Conservation (phyloP, 441 rosid species). For the Euphorbia celastroides region DNA sequence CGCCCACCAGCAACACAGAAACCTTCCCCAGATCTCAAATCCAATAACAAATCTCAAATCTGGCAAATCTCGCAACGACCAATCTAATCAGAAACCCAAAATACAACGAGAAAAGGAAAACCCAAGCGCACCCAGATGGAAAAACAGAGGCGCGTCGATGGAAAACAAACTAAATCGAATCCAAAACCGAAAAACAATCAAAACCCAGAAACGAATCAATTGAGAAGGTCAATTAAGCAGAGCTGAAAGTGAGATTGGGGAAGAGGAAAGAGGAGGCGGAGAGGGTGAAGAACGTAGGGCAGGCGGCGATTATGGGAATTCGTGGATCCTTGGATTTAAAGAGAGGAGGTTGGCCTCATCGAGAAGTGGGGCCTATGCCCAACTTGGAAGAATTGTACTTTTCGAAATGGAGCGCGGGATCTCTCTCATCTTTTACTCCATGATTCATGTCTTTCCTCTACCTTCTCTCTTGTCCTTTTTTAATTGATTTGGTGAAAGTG, state of each 20-base stretch:
- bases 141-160: background rate
- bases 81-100: background rate
- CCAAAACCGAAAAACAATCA: background rate
- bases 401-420: background rate
- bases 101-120: background rate
- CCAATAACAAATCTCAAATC: background rate
- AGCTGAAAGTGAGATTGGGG: background rate
- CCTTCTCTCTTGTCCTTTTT: background rate
- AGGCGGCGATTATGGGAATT: constrained; percentile 36
- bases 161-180: background rate
- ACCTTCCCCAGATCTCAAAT: constrained; percentile 1
- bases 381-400: constrained; percentile 1
- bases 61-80: background rate
- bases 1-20: constrained; percentile 28
- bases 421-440: background rate
- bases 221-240: background rate
- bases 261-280: background rate
- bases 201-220: background rate
- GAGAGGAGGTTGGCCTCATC: background rate
- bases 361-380: background rate
- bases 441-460: background rate
- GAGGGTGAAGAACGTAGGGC: constrained; percentile 34
- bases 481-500: too few relatives aligned
- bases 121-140: constrained; percentile 14
- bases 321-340: constrained; percentile 34